Conservation (phyloP, 73 alveolate species). For the Paramecium sexaurelia region DNA sequence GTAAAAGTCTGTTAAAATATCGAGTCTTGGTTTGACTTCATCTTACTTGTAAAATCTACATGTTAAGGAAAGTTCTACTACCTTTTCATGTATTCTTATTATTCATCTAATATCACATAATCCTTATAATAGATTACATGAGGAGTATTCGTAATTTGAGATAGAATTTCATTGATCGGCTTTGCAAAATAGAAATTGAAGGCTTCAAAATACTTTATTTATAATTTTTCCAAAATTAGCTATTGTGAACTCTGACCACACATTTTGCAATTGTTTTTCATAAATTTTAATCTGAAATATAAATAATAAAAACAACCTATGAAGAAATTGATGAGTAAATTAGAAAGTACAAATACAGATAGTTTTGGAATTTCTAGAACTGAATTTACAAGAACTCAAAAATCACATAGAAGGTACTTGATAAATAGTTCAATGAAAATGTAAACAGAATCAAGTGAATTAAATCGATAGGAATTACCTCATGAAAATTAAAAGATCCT, state of each 20-base stretch:
- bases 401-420: background rate
- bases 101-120: constrained; percentile 54
- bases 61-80: background rate
- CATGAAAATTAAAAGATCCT: background rate
- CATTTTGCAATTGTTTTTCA: background rate
- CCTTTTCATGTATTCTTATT: constrained; percentile 55
- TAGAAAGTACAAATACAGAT: background rate
- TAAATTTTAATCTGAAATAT: background rate
- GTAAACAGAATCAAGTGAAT: background rate
- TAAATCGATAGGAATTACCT: background rate
- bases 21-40: constrained; percentile 53
- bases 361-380: background rate
- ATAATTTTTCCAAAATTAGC: background rate
- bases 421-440: background rate
- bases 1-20: constrained; percentile 40
- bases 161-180: constrained; percentile 34
- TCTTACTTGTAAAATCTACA: constrained; percentile 25
- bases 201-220: constrained; percentile 35
- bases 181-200: constrained; percentile 51
- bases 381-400: background rate
- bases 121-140: constrained; percentile 58
- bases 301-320: background rate
- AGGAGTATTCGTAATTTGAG: background rate
- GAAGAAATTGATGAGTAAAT: background rate
- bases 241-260: background rate